Evolutionary conservation across 192 early-diverging fungal genomes (phyloP).

Genomic region (Coemansia sp.): DNA sequence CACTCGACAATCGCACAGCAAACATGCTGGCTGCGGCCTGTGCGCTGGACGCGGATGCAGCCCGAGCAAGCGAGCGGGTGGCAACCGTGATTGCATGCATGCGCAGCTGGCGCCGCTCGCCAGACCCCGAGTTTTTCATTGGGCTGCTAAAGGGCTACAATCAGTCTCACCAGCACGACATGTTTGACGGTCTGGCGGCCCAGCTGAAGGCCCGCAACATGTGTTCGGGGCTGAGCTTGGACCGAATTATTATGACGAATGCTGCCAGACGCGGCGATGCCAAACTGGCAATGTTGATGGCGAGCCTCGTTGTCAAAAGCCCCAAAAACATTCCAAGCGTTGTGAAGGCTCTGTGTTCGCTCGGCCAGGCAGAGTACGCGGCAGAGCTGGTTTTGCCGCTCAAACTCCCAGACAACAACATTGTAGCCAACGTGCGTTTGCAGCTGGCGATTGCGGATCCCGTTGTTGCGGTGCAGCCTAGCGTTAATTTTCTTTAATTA

Average conservation of each 20-base stretch:
- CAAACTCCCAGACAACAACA: slow-evolving; percentile 30
- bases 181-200: slow-evolving; percentile 36
- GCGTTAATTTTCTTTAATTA: too few relatives aligned
- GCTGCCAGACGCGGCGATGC: slow-evolving; percentile 13
- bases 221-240: slow-evolving; percentile 3
- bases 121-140: slow-evolving; percentile 20
- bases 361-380: not conserved
- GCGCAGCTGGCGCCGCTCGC: slow-evolving; percentile 30
- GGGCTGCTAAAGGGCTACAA: slow-evolving; percentile 33
- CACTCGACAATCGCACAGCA: not conserved
- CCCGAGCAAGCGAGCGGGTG: slow-evolving; percentile 9
- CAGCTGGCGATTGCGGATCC: slow-evolving; percentile 11
- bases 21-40: slow-evolving; percentile 21
- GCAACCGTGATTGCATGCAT: slow-evolving; percentile 17
- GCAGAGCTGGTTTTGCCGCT: slow-evolving; percentile 3
- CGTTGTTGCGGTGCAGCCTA: not conserved
- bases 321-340: slow-evolving; percentile 3
- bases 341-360: slow-evolving; percentile 14
- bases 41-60: slow-evolving; percentile 9
- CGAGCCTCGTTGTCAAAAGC: not conserved
- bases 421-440: slow-evolving; percentile 25
- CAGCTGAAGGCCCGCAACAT: slow-evolving; percentile 13
- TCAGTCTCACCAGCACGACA: slow-evolving; percentile 23
- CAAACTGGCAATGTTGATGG: slow-evolving; percentile 6
- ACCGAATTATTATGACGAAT: slow-evolving; percentile 20